These are phyloP conservation scores for Calonectria henricotiae DNA, from an alignment of 2,329 filamentous ascomycete genomes.

Conservation along the genomic window DNA sequence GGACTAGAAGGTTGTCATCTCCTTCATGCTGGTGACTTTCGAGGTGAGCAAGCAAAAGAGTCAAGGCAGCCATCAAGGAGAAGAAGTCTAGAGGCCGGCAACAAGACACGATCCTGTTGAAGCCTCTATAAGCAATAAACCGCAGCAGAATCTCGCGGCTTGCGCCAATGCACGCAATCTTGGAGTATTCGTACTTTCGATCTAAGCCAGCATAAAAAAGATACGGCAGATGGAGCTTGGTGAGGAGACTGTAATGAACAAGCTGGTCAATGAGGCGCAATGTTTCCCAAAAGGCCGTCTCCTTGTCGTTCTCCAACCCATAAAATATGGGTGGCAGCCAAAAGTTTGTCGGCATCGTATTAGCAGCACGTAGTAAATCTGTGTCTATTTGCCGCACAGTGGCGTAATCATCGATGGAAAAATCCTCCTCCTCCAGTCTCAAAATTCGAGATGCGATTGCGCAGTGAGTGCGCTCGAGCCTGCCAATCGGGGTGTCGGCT, in stretches of 20 bases:
- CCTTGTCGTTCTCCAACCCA: not conserved
- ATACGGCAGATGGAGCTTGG: conserved; percentile 26
- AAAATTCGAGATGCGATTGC: conserved; percentile 3
- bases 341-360: not conserved
- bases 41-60: conserved; percentile 28
- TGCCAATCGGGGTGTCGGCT: not conserved
- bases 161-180: conserved; percentile 28
- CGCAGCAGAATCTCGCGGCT: conserved; percentile 29
- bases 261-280: conserved; percentile 1
- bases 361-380: not conserved
- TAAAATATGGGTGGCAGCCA: conserved; percentile 11
- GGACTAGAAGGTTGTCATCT: conserved; percentile 2
- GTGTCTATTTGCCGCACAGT: not conserved
- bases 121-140: conserved; percentile 20
- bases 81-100: conserved; percentile 26
- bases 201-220: not conserved
- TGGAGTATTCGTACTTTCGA: conserved; percentile 22
- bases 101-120: conserved; percentile 22
- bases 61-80: conserved; percentile 27
- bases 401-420: not conserved
- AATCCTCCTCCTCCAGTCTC: not conserved
- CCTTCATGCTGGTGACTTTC: not conserved
- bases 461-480: not conserved
- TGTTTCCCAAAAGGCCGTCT: conserved; percentile 1
- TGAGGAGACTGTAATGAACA: conserved; percentile 11